A percentile compares a stretch with the other conserved stretches of the same genome.
Evolutionary conservation across 1,284 basidiomycete genomes (phyloP).

Genomic region (Heliocybe sulcata): DNA sequence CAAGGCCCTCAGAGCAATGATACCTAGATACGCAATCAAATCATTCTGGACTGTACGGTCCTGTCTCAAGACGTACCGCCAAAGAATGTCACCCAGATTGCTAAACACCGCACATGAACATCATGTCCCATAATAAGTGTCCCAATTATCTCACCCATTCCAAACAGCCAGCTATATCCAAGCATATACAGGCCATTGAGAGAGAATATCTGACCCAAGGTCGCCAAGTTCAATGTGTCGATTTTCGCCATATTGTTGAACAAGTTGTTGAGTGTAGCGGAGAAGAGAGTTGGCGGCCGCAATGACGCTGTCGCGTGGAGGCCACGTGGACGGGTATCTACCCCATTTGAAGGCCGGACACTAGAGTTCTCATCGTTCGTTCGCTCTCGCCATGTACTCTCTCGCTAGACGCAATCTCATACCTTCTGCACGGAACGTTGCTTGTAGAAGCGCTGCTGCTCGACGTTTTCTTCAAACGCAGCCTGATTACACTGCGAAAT

Average conservation of each 20-base stretch:
- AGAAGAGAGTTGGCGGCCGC: too few species aligned
- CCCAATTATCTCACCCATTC: conserved; percentile 48
- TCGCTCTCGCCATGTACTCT: too few species aligned
- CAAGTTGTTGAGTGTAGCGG: neutral
- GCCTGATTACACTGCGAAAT: conserved; percentile 28
- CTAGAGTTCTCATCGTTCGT: too few species aligned
- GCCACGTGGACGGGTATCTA: too few species aligned
- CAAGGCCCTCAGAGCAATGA: conserved; percentile 51
- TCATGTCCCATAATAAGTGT: conserved; percentile 1
- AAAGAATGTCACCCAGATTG: conserved; percentile 63
- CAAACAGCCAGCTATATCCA: conserved; percentile 55
- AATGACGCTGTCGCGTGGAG: neutral
- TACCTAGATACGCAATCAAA: conserved; percentile 29
- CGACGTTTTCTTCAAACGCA: neutral
- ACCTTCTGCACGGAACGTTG: too few species aligned
- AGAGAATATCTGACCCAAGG: conserved; percentile 33
- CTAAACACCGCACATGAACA: conserved; percentile 21
- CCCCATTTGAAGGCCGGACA: too few species aligned
- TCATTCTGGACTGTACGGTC: too few species aligned
- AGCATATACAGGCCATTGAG: conserved; percentile 45
- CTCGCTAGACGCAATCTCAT: too few species aligned
- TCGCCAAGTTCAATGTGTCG: conserved; percentile 28
- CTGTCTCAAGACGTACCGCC: conserved; percentile 37
- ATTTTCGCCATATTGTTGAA: neutral
- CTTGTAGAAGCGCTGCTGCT: neutral